Base-by-base conservation (phyloP, 176 grass and related monocot genomes). In the Juncus inflexus region DNA sequence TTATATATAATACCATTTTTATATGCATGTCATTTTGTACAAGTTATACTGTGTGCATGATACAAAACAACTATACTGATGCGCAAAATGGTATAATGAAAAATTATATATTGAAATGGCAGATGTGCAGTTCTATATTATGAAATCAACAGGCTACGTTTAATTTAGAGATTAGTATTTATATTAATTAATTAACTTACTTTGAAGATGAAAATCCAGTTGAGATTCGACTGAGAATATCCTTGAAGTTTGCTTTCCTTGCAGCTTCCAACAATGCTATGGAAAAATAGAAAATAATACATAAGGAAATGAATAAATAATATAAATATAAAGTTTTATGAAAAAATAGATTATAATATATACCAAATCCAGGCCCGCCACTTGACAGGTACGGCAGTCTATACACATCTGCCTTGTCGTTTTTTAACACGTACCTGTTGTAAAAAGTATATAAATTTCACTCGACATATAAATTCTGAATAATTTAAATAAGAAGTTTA, bases 361-460 rank as follows among this genome's bases (percentile, higher is more conserved):
- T 58, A 96, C 91, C 84, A 83, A 96, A 96, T 73, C 91, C 91
- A 88, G 87, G 87, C 52, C 83, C 87, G 74, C 91, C 78, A 72
- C 91, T 96, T 60, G 81, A 80, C 69, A 96, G 60, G 76, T 96
- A 96, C 0, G 91, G 91, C 7, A 96, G 82, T 78, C 87, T 87
- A 60, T 91, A 96, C 9, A 91, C 87, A 64, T 96, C 91, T 16
- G 91, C 91, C 65, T 96, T 96, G 43, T 96, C 91, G 40, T 69
- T 78, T 79, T 96, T 96, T 76, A 91, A 79, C 45, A 86, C 77
- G 37, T 96, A 96, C 43, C 42, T 45, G 42, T 45, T 45, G 3
- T 45, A 3, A 45, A 45, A 45, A 45, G 42, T 45, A 4, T 7
- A 45, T 45, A 45, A 45, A n/a, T n/a, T 45, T 7, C 7, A 45